A percentile compares a stretch with the other conserved stretches of the same genome.
These are phyloP conservation scores for Flaveria robusta DNA, from an alignment of 129 eudicot species.

Conservation along the genomic window DNA sequence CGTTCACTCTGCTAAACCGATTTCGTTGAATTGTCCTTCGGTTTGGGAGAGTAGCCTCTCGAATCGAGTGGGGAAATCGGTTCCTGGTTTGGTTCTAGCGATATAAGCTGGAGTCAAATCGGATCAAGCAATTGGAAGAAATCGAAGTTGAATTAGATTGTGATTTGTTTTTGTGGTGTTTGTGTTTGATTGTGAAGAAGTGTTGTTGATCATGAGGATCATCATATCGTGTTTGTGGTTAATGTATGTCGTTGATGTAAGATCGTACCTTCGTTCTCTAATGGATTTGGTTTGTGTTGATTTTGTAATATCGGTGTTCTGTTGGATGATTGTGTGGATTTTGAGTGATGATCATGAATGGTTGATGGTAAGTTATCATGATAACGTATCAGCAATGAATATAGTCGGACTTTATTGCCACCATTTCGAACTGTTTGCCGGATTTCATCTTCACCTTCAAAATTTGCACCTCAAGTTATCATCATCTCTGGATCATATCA, in stretches of 20 bases:
- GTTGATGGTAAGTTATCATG: too few relatives aligned
- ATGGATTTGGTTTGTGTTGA: constrained; percentile 6
- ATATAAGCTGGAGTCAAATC: constrained; percentile 20
- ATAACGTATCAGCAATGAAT: too few relatives aligned
- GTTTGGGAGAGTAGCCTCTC: constrained; percentile 88
- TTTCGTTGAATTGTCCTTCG: constrained; percentile 58
- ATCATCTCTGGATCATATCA: too few relatives aligned
- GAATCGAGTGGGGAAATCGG: constrained; percentile 75
- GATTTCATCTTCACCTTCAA: too few relatives aligned
- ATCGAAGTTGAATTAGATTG: background rate
- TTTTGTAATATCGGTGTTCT: background rate
- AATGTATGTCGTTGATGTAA: constrained; percentile 12
- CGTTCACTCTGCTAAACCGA: constrained; percentile 16
- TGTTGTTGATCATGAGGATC: constrained; percentile 29
- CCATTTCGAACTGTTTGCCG: too few relatives aligned
- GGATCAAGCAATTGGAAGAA: constrained; percentile 4
- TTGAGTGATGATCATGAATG: too few relatives aligned
- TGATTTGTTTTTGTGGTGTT: constrained; percentile 23
- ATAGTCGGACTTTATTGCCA: too few relatives aligned
- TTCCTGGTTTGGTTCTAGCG: constrained; percentile 86
- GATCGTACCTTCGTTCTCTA: constrained; percentile 19
- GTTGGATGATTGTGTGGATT: background rate
- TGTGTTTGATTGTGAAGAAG: constrained; percentile 14
- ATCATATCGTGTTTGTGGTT: constrained; percentile 29
- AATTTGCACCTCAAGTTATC: too few relatives aligned